phyloP scores from a whole-genome alignment of 768 basidiomycete genomes.

The Lactarius evosmus region DNA sequence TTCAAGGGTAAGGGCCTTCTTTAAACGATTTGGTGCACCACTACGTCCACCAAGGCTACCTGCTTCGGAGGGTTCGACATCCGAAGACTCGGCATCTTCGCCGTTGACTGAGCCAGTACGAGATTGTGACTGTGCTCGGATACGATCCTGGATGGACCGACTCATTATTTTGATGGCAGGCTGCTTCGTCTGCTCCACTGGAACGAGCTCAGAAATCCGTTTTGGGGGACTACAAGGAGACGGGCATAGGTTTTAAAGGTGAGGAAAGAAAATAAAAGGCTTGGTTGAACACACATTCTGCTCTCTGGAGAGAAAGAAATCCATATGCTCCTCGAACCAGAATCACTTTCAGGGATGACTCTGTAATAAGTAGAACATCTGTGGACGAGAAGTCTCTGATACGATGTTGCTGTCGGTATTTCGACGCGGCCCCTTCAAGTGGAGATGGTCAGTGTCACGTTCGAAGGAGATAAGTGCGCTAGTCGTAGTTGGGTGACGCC shows the following conservation, averaged over 20 bases:
- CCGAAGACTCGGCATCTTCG: slow-evolving; percentile 75
- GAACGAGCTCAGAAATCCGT: slow-evolving; percentile 73
- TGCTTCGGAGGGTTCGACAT: slow-evolving; percentile 74
- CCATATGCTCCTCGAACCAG: slow-evolving; percentile 56
- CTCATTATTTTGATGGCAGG: slow-evolving; percentile 91
- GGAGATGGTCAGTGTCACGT: slow-evolving; percentile 17
- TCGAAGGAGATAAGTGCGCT: not conserved
- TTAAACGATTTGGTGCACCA: slow-evolving; percentile 51
- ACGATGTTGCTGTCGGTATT: slow-evolving; percentile 66
- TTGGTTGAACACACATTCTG: slow-evolving; percentile 57
- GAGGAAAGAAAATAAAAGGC: slow-evolving; percentile 7
- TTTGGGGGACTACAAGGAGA: slow-evolving; percentile 54
- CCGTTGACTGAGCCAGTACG: slow-evolving; percentile 69
- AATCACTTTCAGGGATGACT: slow-evolving; percentile 67
- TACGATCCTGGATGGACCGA: slow-evolving; percentile 53
- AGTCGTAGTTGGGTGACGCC: not conserved
- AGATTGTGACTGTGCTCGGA: slow-evolving; percentile 57
- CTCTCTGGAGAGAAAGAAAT: slow-evolving; percentile 61
- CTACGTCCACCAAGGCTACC: slow-evolving; percentile 74
- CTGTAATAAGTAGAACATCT: slow-evolving; percentile 81
- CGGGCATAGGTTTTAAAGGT: slow-evolving; percentile 25
- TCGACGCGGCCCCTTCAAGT: slow-evolving; percentile 56
- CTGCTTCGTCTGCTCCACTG: slow-evolving; percentile 61
- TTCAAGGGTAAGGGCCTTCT: slow-evolving; percentile 75
- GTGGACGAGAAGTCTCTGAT: slow-evolving; percentile 83